A percentile compares a stretch with the other conserved stretches of the same genome.
These are phyloP conservation scores for Penicillium coprophilum DNA, from an alignment of 495 filamentous ascomycete genomes.

Conservation along the genomic window DNA sequence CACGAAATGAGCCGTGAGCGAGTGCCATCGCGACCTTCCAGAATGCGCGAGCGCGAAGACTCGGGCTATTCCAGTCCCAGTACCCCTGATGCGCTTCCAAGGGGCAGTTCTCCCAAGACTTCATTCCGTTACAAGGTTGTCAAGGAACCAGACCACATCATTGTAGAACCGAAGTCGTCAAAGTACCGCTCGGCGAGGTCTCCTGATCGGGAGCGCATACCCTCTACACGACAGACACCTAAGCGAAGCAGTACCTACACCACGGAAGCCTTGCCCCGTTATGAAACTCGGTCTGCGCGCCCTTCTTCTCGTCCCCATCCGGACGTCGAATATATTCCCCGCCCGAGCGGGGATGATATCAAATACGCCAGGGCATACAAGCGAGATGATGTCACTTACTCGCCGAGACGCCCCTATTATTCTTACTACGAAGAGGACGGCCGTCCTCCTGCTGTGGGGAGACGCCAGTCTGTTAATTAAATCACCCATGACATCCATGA, in stretches of 20 bases:
- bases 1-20: constrained; percentile 26
- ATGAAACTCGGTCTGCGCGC: constrained; percentile 23
- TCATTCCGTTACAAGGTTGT: constrained; percentile 38
- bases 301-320: constrained; percentile 14
- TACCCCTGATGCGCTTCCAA: constrained; percentile 38
- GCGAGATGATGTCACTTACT: constrained; percentile 16
- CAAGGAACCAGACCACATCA: constrained; percentile 26
- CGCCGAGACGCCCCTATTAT: constrained; percentile 13
- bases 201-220: constrained; percentile 22
- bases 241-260: constrained; percentile 24
- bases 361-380: constrained; percentile 23
- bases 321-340: constrained; percentile 23
- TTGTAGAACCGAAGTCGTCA: constrained; percentile 36
- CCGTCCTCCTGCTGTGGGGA: constrained; percentile 20
- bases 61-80: constrained; percentile 49
- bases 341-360: constrained; percentile 16
- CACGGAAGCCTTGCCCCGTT: constrained; percentile 13
- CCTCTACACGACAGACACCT: constrained; percentile 12
- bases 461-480: constrained; percentile 27
- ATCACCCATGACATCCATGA: constrained; percentile 11
- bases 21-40: constrained; percentile 35
- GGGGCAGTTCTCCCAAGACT: constrained; percentile 31
- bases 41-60: constrained; percentile 40
- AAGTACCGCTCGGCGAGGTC: constrained; percentile 24
- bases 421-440: constrained; percentile 21